Evolutionary conservation across 768 basidiomycete genomes (phyloP).

Genomic region (Xerocomellus intermedius): DNA sequence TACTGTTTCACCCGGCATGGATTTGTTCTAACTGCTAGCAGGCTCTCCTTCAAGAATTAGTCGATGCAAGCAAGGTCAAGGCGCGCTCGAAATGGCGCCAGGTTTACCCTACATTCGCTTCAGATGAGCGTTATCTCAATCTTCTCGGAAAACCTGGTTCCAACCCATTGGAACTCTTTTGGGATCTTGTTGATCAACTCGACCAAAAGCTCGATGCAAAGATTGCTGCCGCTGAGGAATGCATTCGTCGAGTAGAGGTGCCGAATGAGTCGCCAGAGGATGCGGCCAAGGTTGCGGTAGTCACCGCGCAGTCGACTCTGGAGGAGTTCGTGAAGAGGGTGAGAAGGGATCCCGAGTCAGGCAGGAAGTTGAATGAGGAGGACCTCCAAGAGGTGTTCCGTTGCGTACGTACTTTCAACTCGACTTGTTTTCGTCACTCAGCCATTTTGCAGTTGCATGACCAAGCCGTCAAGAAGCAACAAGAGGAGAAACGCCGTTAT

Average conservation of each 20-base stretch:
- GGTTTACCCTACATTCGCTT: conserved; percentile 71
- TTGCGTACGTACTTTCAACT: conserved; percentile 47
- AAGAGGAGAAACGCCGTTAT: conserved; percentile 81
- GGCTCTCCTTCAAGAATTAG: conserved; percentile 72
- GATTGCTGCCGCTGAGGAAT: conserved; percentile 64
- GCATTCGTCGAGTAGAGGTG: conserved; percentile 44
- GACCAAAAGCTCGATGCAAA: conserved; percentile 84
- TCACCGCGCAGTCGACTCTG: conserved; percentile 56
- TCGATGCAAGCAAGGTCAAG: conserved; percentile 62
- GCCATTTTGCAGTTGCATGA: conserved; percentile 58
- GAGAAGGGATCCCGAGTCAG: conserved; percentile 52
- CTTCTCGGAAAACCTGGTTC: conserved; percentile 94
- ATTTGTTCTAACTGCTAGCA: conserved; percentile 29
- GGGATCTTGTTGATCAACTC: conserved; percentile 86
- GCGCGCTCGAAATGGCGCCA: conserved; percentile 91
- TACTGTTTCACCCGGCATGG: not conserved
- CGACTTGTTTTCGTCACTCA: conserved; percentile 5
- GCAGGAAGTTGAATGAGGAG: conserved; percentile 44
- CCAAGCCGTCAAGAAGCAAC: conserved; percentile 67
- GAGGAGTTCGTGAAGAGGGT: conserved; percentile 62
- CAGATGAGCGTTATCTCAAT: conserved; percentile 80
- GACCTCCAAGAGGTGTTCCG: conserved; percentile 60
- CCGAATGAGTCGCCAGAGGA: conserved; percentile 33
- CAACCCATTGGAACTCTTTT: conserved; percentile 93
- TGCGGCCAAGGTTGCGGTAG: conserved; percentile 38